Evolutionary conservation across 2,329 filamentous ascomycete genomes (phyloP).

Genomic region (Alternaria ventricosa): DNA sequence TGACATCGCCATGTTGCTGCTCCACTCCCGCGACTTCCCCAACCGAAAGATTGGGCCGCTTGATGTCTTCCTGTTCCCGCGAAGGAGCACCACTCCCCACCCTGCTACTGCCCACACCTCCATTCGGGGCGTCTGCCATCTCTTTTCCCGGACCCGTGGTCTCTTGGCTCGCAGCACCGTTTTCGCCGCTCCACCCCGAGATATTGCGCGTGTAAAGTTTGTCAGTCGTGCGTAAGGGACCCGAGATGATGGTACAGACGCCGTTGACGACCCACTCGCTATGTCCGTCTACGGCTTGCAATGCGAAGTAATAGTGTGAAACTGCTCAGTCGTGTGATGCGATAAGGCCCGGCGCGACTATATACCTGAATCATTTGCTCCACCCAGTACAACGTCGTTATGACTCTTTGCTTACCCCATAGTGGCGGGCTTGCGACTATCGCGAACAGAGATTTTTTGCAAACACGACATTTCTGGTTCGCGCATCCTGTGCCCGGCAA

Average conservation of each 20-base stretch:
- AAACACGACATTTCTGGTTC: background rate
- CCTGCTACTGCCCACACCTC: background rate
- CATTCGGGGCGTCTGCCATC: background rate
- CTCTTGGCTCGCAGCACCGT: background rate
- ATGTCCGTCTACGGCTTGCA: background rate
- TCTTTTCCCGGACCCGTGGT: background rate
- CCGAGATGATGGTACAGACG: constrained; percentile 1
- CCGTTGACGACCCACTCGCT: constrained; percentile 1
- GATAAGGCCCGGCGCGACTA: background rate
- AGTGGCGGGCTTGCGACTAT: background rate
- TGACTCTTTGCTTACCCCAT: constrained; percentile 4
- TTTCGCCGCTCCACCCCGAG: constrained; percentile 13
- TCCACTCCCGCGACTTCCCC: background rate
- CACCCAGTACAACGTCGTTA: background rate
- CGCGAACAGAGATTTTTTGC: background rate
- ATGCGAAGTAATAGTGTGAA: background rate
- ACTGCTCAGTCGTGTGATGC: background rate
- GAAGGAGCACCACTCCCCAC: background rate
- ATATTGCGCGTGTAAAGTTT: constrained; percentile 1
- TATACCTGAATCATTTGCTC: constrained; percentile 13
- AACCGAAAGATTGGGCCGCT: constrained; percentile 1
- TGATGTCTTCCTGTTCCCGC: constrained; percentile 6
- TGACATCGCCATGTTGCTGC: constrained; percentile 4
- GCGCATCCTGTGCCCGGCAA: background rate
- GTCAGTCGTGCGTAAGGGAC: background rate